Evolutionary conservation across 345 rosid genomes (phyloP).

Genomic region (Raphanus raphanistrum): DNA sequence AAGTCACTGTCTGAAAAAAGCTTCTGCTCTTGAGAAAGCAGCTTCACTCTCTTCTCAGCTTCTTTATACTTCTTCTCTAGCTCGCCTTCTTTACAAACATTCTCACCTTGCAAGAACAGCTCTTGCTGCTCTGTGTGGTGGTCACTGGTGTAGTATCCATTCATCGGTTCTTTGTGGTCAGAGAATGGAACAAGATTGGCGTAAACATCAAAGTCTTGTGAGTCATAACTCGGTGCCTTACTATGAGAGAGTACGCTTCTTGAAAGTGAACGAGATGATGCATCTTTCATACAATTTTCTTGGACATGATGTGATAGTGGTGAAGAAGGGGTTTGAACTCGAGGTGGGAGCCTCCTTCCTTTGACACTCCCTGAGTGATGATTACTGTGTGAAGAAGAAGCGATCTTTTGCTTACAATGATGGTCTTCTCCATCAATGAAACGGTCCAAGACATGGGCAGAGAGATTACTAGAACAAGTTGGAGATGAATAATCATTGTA

Average conservation of each 20-base stretch:
- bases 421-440: conserved; percentile 90
- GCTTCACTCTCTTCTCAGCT: conserved; percentile 69
- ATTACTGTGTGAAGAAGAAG: conserved; percentile 38
- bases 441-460: conserved; percentile 77
- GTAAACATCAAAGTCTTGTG: conserved; percentile 44
- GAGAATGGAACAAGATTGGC: conserved; percentile 42
- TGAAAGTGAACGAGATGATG: conserved; percentile 78
- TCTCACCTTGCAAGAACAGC: conserved; percentile 40
- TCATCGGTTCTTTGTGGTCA: conserved; percentile 43
- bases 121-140: conserved; percentile 37
- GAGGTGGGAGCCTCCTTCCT: conserved; percentile 58
- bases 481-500: conserved; percentile 52
- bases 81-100: conserved; percentile 42
- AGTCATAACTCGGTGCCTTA: conserved; percentile 10
- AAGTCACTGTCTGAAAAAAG: conserved; percentile 53
- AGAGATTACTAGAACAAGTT: conserved; percentile 63
- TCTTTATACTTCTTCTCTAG: conserved; percentile 62
- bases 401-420: conserved; percentile 46
- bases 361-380: conserved; percentile 44
- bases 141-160: conserved; percentile 32
- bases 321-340: conserved; percentile 52
- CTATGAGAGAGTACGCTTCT: conserved; percentile 74
- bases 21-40: conserved; percentile 62
- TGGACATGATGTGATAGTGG: conserved; percentile 52
- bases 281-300: conserved; percentile 53